Conservation (phyloP, 1,284 basidiomycete species). For the Entoloma clypeatum region DNA sequence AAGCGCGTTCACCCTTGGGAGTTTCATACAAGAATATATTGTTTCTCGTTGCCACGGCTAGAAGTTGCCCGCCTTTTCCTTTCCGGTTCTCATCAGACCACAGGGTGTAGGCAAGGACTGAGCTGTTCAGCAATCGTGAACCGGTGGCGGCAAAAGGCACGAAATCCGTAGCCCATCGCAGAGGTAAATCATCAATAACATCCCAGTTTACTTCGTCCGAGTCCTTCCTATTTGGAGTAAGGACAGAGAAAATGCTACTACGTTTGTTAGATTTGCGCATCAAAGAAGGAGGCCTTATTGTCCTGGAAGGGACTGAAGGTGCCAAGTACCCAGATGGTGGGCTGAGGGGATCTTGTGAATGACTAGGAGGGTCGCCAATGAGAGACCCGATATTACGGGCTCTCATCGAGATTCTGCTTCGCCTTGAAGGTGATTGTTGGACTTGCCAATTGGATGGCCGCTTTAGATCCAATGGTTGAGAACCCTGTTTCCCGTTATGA, state of each 20-base stretch:
- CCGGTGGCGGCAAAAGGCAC: constrained; percentile 64
- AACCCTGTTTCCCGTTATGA: constrained; percentile 38
- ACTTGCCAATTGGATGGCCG: constrained; percentile 48
- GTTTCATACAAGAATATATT: constrained; percentile 75
- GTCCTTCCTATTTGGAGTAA: constrained; percentile 27
- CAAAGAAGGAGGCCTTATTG: neutral
- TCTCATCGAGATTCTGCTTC: constrained; percentile 50
- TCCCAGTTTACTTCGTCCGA: constrained; percentile 63
- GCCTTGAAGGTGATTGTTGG: constrained; percentile 49
- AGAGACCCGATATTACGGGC: constrained; percentile 56
- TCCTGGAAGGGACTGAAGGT: constrained; percentile 14
- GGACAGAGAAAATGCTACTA: no score
- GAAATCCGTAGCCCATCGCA: constrained; percentile 79
- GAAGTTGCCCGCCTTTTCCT: constrained; percentile 54
- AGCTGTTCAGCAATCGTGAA: constrained; percentile 56
- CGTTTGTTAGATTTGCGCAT: no score
- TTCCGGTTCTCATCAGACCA: constrained; percentile 52
- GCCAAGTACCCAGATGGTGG: constrained; percentile 27
- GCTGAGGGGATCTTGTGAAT: constrained; percentile 22
- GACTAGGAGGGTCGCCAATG: constrained; percentile 39
- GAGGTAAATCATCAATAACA: constrained; percentile 67
- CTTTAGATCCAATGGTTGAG: constrained; percentile 57
- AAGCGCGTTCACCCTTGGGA: constrained; percentile 75
- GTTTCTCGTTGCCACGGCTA: constrained; percentile 72
- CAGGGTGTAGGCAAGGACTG: constrained; percentile 63